Percentiles rank a stretch among this genome's conserved stretches.
Conservation (phyloP, 202 grass and related monocot genomes). For the Saccharum hybrid region DNA sequence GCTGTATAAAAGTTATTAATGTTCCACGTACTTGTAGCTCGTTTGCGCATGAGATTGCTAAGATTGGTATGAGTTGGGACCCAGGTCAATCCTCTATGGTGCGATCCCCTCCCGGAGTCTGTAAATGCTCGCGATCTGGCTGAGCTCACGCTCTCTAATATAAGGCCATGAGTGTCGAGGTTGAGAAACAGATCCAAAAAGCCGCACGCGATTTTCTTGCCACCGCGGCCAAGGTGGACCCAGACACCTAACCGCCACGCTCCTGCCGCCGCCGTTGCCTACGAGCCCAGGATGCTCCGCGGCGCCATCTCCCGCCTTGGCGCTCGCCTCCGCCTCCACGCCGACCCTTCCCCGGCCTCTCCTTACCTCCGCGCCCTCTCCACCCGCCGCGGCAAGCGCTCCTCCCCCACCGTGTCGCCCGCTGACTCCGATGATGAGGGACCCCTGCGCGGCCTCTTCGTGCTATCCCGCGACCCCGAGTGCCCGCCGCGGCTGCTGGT, state of each 20-base stretch:
- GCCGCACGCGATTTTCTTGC: too few species aligned
- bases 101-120: too few species aligned
- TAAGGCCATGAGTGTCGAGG: too few species aligned
- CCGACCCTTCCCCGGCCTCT: background rate
- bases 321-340: conserved; percentile 36
- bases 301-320: conserved; percentile 47
- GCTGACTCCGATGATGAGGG: conserved; percentile 51
- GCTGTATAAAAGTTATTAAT: too few species aligned
- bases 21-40: too few species aligned
- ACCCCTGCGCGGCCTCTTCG: conserved; percentile 52
- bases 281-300: conserved; percentile 58
- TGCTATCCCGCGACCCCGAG: conserved; percentile 59
- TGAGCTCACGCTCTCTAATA: too few species aligned
- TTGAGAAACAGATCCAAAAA: too few species aligned
- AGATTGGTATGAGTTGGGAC: too few species aligned
- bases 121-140: too few species aligned
- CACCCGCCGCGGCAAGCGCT: conserved; percentile 52
- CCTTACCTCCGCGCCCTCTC: conserved; percentile 53
- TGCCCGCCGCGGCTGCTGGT: conserved; percentile 73
- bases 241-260: background rate
- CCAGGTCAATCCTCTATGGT: too few species aligned
- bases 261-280: conserved; percentile 28
- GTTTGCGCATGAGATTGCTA: too few species aligned
- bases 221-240: conserved; percentile 19
- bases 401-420: conserved; percentile 41